Evolutionary conservation across 805 yeast genomes (phyloP), one percentile per base, ranked within the genome.

Genomic region (Candida anglica): DNA sequence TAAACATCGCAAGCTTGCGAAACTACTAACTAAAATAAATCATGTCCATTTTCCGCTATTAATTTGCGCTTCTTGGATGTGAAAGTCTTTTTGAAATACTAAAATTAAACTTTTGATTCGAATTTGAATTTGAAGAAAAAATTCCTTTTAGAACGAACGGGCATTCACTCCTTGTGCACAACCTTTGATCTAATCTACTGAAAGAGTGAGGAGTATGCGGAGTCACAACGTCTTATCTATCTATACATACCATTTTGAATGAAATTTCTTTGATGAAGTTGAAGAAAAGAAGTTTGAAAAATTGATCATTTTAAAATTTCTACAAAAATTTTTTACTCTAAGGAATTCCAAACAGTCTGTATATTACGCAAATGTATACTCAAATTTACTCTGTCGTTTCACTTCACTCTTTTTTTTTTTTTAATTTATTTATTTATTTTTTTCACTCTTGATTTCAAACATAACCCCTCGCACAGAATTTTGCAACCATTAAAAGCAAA

Each of bases 241-340:
- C 32, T 27, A 40, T 43, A 57, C 63, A 48, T 57, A 57, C 63
- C 63, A 57, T 57, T 53, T 22, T 47, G 24, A 18, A 30, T 33
- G 33, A 15, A 19, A 20, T 5, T 30, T 13, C 5, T 7, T 7
- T 19, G 11, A 19, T 16, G 23, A 11, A 11, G 9, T 21, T 9
- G 23, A 21, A 21, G 11, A 21, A 21, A 11, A 21, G 23, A 21
- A 21, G 23, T n/a, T n/a, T n/a, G 11, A 11, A 21, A 21, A 21
- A 21, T 21, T 21, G 9, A 9, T 21, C 23, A 11, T 9, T 21
- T 11, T 11, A 21, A 11, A 21, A 9, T 21, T 21, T 9, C 11
- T 9, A 21, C 11, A 11, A 21, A 21, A 21, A 21, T 21, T n/a
- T n/a, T n/a, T n/a, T n/a, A n/a, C n/a, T n/a, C n/a, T n/a, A n/a